Conservation (phyloP, 2,329 filamentous ascomycete genomes). For the Sporothrix brunneoviolacea region DNA sequence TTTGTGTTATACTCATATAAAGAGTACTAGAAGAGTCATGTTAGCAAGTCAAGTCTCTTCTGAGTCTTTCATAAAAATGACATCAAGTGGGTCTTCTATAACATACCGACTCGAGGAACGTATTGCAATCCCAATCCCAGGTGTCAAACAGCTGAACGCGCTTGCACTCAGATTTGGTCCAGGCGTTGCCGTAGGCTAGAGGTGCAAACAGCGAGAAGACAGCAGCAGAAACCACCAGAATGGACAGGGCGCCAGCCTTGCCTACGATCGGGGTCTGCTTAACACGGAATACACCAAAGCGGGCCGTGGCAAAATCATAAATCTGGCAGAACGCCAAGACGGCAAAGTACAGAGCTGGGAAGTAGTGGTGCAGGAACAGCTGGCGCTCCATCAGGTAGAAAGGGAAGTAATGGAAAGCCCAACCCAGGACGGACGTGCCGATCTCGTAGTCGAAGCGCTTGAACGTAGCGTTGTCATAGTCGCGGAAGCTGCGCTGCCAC, state of each 20-base stretch:
- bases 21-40: too few species aligned
- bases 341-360: constrained; percentile 92
- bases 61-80: too few species aligned
- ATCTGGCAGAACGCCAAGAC: constrained; percentile 83
- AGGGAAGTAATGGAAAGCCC: constrained; percentile 98
- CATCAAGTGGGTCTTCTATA: too few species aligned
- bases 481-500: constrained; percentile 88
- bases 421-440: constrained; percentile 81
- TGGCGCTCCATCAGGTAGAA: constrained; percentile 98
- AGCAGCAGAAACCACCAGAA: constrained; percentile 66
- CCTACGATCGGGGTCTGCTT: constrained; percentile 67
- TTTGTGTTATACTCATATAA: constrained; percentile 33
- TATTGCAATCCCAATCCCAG: constrained; percentile 99
- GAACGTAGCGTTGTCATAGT: constrained; percentile 76
- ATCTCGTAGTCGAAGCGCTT: constrained; percentile 98
- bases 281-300: constrained; percentile 61
- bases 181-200: constrained; percentile 84
- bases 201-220: constrained; percentile 84
- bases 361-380: constrained; percentile 97
- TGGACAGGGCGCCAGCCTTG: constrained; percentile 62
- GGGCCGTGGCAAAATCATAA: constrained; percentile 76
- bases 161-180: constrained; percentile 84
- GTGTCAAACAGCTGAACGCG: constrained; percentile 77
- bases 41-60: too few species aligned
- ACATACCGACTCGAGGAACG: constrained; percentile 73